These are phyloP conservation scores for Alternaria solani DNA, from an alignment of 2,329 filamentous ascomycete species.

Conservation along the genomic window DNA sequence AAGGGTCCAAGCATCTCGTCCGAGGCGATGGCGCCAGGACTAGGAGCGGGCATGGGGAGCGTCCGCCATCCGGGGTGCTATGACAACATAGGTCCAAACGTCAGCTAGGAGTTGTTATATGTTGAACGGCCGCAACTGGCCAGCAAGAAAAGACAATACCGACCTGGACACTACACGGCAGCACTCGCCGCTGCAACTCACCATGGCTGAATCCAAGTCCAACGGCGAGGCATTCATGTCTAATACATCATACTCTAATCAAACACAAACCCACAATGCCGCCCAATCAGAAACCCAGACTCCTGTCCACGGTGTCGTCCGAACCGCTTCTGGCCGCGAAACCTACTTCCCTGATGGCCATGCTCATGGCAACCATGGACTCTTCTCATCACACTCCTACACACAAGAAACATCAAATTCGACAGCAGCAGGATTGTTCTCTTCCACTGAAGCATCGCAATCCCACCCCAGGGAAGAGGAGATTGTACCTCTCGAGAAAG, in stretches of 20 bases:
- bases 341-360: constrained; percentile 43
- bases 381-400: constrained; percentile 15
- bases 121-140: background rate
- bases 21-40: background rate
- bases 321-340: constrained; percentile 40
- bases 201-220: constrained; percentile 26
- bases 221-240: constrained; percentile 13
- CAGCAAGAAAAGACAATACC: background rate
- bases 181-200: constrained; percentile 6
- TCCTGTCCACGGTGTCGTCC: constrained; percentile 13
- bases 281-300: constrained; percentile 8
- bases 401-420: constrained; percentile 1
- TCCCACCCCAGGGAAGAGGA: constrained; percentile 14
- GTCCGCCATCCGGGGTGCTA: constrained; percentile 10
- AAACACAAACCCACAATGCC: background rate
- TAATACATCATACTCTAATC: constrained; percentile 8
- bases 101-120: constrained; percentile 7
- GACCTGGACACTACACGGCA: constrained; percentile 6
- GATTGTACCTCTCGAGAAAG: constrained; percentile 18
- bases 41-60: constrained; percentile 5
- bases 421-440: background rate
- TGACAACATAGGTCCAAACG: constrained; percentile 6
- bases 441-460: constrained; percentile 4
- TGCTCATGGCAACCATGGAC: constrained; percentile 10
- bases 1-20: constrained; percentile 2